Conservation (phyloP, 805 yeast genomes). For the Metschnikowia santaceciliae region DNA sequence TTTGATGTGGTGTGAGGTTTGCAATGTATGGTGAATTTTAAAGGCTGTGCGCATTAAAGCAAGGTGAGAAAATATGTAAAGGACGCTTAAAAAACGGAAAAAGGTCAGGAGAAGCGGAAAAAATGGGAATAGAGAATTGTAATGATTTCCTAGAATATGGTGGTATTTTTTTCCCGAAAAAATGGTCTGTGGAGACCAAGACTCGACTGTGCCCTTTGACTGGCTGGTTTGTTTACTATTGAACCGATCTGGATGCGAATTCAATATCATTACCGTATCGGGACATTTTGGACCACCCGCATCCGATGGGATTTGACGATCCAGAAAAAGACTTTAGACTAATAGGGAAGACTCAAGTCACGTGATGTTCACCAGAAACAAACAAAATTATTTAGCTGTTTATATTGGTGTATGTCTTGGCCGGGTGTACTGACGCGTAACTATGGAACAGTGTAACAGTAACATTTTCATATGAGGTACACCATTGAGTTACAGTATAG, state of each 20-base stretch:
- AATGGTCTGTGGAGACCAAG: neutral
- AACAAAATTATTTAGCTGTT: too few relatives aligned
- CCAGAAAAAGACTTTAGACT: neutral
- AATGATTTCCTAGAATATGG: neutral
- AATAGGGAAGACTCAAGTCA: neutral
- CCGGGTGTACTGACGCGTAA: too few relatives aligned
- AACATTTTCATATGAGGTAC: too few relatives aligned
- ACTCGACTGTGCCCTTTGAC: neutral
- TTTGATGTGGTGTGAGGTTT: neutral
- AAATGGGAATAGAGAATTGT: neutral
- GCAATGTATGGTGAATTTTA: neutral
- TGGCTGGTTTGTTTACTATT: conserved; percentile 5
- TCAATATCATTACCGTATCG: neutral
- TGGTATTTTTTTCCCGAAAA: neutral
- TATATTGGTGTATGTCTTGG: too few relatives aligned
- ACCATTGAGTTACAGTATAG: too few relatives aligned
- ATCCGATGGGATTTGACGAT: too few relatives aligned
- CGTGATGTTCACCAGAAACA: too few relatives aligned
- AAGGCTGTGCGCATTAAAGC: neutral
- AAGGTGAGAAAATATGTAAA: neutral
- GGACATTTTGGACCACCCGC: neutral
- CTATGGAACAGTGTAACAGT: too few relatives aligned
- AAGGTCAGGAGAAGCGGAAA: neutral
- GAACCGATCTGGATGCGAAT: neutral
- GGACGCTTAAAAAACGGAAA: neutral